These are phyloP conservation scores for Phanerochaete carnosa DNA, from an alignment of 768 basidiomycete species.

Conservation along the genomic window DNA sequence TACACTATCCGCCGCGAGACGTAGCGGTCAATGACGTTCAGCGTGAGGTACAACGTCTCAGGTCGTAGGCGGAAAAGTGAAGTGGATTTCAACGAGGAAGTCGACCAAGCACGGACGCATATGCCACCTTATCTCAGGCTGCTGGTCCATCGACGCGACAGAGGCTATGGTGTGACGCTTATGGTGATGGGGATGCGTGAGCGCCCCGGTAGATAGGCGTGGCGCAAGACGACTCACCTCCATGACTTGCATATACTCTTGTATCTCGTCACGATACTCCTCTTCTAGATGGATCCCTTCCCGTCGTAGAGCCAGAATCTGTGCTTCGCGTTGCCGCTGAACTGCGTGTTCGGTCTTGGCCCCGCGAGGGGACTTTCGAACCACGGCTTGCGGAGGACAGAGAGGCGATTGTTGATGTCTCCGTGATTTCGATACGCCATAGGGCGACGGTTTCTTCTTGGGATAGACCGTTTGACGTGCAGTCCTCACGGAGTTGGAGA, in stretches of 20 bases:
- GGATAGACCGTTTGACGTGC: slow-evolving; percentile 68
- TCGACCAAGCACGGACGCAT: slow-evolving; percentile 99
- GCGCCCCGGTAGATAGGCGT: not conserved
- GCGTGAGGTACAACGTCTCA: slow-evolving; percentile 96
- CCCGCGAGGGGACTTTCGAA: slow-evolving; percentile 64
- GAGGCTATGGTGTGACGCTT: slow-evolving; percentile 87
- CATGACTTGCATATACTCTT: slow-evolving; percentile 98
- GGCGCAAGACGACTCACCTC: slow-evolving; percentile 67
- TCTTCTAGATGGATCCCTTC: slow-evolving; percentile 85
- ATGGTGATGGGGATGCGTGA: slow-evolving; percentile 4
- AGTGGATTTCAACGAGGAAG: slow-evolving; percentile 98
- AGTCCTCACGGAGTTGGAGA: slow-evolving; percentile 57
- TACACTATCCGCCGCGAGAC: slow-evolving; percentile 98
- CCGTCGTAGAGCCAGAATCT: slow-evolving; percentile 63
- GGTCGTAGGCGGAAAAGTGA: slow-evolving; percentile 96
- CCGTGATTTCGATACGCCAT: slow-evolving; percentile 69
- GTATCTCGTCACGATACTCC: slow-evolving; percentile 93
- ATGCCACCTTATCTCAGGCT: slow-evolving; percentile 98
- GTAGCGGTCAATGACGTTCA: slow-evolving; percentile 99
- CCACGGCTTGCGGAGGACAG: slow-evolving; percentile 47
- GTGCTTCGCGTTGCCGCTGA: slow-evolving; percentile 67
- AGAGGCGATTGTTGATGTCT: slow-evolving; percentile 35
- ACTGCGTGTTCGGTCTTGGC: slow-evolving; percentile 56
- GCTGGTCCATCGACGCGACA: slow-evolving; percentile 97
- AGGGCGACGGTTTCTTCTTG: slow-evolving; percentile 82